Base-by-base conservation (phyloP, 768 basidiomycete genomes). In the Piloderma croceum region DNA sequence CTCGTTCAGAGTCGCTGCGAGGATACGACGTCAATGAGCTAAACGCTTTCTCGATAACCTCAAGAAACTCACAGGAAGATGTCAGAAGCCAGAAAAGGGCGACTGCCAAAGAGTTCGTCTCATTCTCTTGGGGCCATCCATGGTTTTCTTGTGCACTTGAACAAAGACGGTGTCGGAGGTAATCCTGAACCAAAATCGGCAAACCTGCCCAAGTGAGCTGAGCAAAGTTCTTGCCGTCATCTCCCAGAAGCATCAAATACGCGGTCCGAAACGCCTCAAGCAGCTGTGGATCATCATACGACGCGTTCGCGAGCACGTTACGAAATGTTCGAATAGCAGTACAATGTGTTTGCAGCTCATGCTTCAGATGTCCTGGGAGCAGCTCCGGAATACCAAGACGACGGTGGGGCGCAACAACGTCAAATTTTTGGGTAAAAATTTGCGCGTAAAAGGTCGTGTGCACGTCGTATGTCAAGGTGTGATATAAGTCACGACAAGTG, bases 241-340 rank as follows among this genome's bases (percentile, higher is more conserved):
- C 70, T 45, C 81, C 77, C 23, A 78, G 67, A 31, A 79, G 59
- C 75, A 83, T 79, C 24, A 73, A 53, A 50, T 74, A 79, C 38
- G 74, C 67, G 1, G 68, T 67, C 62, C 74, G 74, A 22, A 83
- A 54, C 9, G 68, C 69, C 42, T 74, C 68, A 0, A 58, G 61
- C 7, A 76, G 52, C 12, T 47, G 40, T 21, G 65, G 57, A 43
- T 66, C 50, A n/a, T n/a, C n/a, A n/a, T n/a, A n/a, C n/a, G n/a
- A n/a, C 46, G 67, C 56, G 21, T 71, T 41, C 3, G 57, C 52
- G 6, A 17, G 21, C 3, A 59, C 58, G n/a, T 45, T 48, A 17
- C 65, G 67, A 54, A 80, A 64, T 38, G 68, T 52, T 11, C 69
- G 63, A n/a, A 78, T 62, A 1, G 70, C 69, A 2, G 39, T 43